These are phyloP conservation scores for Penicillium sclerotiorum DNA, from an alignment of 2,329 filamentous ascomycete genomes.

Conservation along the genomic window DNA sequence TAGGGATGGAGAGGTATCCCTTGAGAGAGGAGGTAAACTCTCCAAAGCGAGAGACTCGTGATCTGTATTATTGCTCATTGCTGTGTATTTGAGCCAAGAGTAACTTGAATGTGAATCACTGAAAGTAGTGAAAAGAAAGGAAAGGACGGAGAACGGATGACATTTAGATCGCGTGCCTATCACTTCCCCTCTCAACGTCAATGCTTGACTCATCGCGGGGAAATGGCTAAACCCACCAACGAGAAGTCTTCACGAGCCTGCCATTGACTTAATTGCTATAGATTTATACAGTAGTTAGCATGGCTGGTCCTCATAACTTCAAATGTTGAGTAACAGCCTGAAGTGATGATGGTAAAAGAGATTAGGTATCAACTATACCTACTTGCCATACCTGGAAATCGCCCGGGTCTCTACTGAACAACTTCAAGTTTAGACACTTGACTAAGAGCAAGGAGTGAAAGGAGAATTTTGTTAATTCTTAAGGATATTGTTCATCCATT, in stretches of 20 bases:
- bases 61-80: conserved; percentile 12
- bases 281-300: too few species aligned
- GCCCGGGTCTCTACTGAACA: too few species aligned
- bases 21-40: background rate
- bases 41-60: conserved; percentile 8
- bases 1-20: background rate
- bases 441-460: too few species aligned
- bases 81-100: background rate
- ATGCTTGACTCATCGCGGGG: background rate
- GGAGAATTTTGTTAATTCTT: too few species aligned
- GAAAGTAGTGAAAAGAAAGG: background rate
- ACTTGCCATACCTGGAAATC: too few species aligned
- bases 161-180: background rate
- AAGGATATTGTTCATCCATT: conserved; percentile 27
- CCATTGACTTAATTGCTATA: too few species aligned
- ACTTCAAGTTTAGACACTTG: too few species aligned
- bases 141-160: background rate
- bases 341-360: too few species aligned
- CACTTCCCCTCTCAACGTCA: background rate
- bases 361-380: too few species aligned
- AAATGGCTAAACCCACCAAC: background rate
- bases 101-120: background rate
- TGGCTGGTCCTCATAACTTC: too few species aligned
- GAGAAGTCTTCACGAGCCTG: too few species aligned
- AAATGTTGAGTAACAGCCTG: too few species aligned